These are phyloP conservation scores for Lepidium africanum DNA, from an alignment of 345 rosid genomes.

Conservation along the genomic window DNA sequence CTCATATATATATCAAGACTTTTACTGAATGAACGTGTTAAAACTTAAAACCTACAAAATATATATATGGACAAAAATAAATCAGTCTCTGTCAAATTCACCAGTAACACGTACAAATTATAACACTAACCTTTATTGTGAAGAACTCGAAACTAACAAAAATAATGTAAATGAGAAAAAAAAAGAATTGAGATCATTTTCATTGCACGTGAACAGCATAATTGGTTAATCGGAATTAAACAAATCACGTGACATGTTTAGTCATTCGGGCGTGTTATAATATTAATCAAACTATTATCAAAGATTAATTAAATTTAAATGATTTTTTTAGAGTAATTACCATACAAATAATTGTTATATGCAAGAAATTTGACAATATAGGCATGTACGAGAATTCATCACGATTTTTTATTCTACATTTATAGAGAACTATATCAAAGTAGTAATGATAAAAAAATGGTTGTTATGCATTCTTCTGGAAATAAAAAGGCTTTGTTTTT, in stretches of 20 bases:
- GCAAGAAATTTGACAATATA: no score
- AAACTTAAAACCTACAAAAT: neutral
- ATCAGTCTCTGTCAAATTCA: neutral
- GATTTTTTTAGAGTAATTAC: no score
- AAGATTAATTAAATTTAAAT: neutral
- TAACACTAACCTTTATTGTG: neutral
- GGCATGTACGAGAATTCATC: no score
- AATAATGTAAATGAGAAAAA: neutral
- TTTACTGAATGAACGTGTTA: neutral
- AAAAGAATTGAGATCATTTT: neutral
- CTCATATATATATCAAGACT: neutral
- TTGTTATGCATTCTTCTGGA: neutral
- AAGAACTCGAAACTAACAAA: neutral
- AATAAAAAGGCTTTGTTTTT: neutral
- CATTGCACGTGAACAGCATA: conserved; percentile 12
- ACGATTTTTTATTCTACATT: neutral
- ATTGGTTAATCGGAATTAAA: neutral
- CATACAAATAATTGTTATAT: no score
- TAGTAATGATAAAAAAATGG: neutral
- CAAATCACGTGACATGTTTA: neutral
- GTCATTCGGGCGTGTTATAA: neutral
- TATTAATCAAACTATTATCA: neutral
- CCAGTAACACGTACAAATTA: neutral
- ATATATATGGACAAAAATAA: neutral
- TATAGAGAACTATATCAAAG: neutral